Evolutionary conservation across 1,284 basidiomycete genomes (phyloP).

Genomic region (Cutaneotrichosporon sp.): DNA sequence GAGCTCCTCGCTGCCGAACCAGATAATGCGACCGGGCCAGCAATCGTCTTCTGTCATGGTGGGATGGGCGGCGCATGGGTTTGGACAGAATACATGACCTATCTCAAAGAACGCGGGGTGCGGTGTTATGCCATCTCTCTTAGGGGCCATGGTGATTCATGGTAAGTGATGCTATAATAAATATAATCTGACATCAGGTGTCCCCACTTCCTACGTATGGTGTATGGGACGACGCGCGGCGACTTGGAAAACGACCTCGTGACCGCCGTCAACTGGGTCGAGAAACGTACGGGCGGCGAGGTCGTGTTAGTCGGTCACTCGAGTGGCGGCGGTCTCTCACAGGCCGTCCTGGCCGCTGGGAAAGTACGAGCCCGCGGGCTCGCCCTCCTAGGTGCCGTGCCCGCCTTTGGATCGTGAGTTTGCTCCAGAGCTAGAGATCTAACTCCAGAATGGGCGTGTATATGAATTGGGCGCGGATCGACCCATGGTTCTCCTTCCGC

Average conservation of each 20-base stretch:
- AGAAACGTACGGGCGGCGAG: background rate
- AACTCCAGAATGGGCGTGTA: conserved; percentile 14
- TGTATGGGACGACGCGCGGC: conserved; percentile 12
- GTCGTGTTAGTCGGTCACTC: conserved; percentile 18
- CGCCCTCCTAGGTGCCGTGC: conserved; percentile 13
- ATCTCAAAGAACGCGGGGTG: conserved; percentile 11
- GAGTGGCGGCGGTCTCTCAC: conserved; percentile 17
- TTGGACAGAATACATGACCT: conserved; percentile 19
- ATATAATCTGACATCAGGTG: background rate
- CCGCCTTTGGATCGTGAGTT: conserved; percentile 18
- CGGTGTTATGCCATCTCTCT: conserved; percentile 16
- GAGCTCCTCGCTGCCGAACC: conserved; percentile 13
- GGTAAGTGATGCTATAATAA: background rate
- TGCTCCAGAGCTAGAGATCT: background rate
- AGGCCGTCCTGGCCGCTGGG: conserved; percentile 10
- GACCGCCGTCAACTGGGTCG: conserved; percentile 3
- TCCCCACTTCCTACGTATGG: conserved; percentile 15
- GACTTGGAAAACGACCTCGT: conserved; percentile 16
- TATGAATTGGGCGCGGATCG: conserved; percentile 16
- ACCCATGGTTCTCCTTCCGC: conserved; percentile 20
- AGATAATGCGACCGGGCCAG: background rate
- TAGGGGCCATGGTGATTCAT: conserved; percentile 18
- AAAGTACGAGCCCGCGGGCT: conserved; percentile 6
- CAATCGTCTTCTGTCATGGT: conserved; percentile 20
- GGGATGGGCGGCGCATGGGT: conserved; percentile 22